These are phyloP conservation scores for Agaricus subrufescens DNA, from an alignment of 768 basidiomycete species.

Conservation along the genomic window DNA sequence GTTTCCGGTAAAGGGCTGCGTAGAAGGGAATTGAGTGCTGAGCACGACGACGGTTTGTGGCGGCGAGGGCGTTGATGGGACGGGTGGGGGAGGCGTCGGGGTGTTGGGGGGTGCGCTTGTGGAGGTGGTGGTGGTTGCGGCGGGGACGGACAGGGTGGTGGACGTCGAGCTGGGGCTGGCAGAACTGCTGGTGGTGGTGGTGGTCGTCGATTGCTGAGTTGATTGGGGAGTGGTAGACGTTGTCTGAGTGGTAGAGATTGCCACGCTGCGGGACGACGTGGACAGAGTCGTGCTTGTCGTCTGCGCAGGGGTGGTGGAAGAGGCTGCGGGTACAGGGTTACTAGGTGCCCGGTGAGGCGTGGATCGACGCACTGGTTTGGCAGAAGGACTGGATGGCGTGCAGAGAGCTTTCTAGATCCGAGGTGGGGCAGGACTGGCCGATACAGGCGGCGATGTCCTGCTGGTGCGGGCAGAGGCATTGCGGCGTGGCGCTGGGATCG, in stretches of 20 bases:
- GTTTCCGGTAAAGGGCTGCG: background rate
- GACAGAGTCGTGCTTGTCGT: background rate
- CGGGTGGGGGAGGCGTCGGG: background rate
- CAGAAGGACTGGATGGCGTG: background rate
- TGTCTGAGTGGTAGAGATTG: no score
- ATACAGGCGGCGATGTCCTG: background rate
- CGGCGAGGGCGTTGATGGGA: background rate
- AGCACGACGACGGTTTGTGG: constrained; percentile 2
- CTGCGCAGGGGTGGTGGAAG: background rate
- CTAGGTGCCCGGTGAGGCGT: background rate
- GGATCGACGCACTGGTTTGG: background rate
- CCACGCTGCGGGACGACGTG: no score
- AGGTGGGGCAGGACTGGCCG: background rate
- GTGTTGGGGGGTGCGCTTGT: background rate
- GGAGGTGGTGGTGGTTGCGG: background rate
- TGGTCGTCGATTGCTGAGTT: no score
- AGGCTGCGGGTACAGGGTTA: background rate
- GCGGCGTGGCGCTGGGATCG: background rate
- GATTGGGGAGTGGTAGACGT: no score
- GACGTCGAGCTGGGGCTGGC: background rate
- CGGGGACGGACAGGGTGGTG: background rate
- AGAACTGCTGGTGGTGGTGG: no score
- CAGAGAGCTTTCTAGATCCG: background rate
- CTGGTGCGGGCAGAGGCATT: background rate
- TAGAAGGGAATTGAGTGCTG: constrained; percentile 6